These are phyloP conservation scores for Solanum arcanum DNA, from an alignment of 257 asterid species.

Conservation along the genomic window DNA sequence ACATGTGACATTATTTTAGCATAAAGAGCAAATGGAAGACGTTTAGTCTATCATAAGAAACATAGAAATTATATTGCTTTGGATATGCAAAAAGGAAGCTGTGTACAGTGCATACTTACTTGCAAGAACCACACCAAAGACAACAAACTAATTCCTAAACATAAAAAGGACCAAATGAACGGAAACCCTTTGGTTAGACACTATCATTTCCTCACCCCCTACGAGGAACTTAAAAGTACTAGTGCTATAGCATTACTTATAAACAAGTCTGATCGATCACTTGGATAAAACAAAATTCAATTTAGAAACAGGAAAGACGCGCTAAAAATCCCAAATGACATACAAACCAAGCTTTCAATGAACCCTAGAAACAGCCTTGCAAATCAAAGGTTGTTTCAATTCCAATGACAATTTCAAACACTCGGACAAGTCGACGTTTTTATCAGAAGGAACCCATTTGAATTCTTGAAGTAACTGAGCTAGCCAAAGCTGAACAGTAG, in stretches of 20 bases:
- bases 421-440: conserved; percentile 40
- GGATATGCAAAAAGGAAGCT: neutral
- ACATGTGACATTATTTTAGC: neutral
- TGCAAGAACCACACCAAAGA: neutral
- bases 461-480: conserved; percentile 48
- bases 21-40: neutral
- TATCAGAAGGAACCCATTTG: conserved; percentile 14
- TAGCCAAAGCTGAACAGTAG: conserved; percentile 59
- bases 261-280: conserved; percentile 13
- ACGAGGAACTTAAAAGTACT: neutral
- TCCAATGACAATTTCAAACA: conserved; percentile 54
- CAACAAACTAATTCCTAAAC: conserved; percentile 5
- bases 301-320: conserved; percentile 6
- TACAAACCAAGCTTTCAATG: neutral
- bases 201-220: neutral
- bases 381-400: conserved; percentile 48
- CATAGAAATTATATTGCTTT: neutral
- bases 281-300: conserved; percentile 9
- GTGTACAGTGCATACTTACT: conserved; percentile 6
- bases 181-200: neutral
- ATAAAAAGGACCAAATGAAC: neutral
- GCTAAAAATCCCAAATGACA: neutral
- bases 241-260: neutral
- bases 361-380: conserved; percentile 46
- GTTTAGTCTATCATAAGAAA: neutral